These are phyloP conservation scores for Dimargaris verticillata DNA, from an alignment of 192 early-diverging fungal species.

Conservation along the genomic window DNA sequence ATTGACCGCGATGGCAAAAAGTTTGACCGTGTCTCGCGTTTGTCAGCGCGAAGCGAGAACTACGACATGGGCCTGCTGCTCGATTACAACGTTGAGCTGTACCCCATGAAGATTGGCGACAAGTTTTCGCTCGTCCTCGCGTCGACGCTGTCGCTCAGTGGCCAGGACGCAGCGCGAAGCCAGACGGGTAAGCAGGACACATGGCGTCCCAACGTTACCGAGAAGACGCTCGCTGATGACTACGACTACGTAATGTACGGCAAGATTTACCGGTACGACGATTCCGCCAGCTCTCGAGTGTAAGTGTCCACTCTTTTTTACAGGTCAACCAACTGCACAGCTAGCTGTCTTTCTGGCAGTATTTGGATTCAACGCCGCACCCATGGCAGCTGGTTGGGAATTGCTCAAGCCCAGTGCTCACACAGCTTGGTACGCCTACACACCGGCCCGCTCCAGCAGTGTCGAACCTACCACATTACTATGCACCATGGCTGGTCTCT, in stretches of 20 bases:
- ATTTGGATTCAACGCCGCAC: background rate
- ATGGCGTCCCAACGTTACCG: constrained; percentile 44
- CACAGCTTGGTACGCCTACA: background rate
- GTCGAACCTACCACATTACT: background rate
- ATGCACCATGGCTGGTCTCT: background rate
- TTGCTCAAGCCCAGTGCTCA: background rate
- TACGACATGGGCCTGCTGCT: constrained; percentile 80
- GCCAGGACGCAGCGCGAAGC: constrained; percentile 13
- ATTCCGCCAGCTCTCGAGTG: constrained; percentile 49
- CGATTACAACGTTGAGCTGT: constrained; percentile 92
- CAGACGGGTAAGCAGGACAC: constrained; percentile 32
- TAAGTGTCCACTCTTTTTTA: constrained; percentile 24
- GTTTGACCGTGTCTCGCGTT: constrained; percentile 88
- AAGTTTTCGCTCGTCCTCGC: constrained; percentile 73
- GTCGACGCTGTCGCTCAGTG: constrained; percentile 44
- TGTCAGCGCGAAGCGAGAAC: constrained; percentile 64
- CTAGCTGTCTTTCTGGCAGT: background rate
- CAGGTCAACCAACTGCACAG: background rate
- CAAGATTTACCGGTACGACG: constrained; percentile 89
- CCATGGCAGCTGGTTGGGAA: background rate
- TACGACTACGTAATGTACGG: constrained; percentile 99
- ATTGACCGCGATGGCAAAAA: constrained; percentile 79
- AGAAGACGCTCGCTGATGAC: constrained; percentile 72
- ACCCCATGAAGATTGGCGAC: constrained; percentile 68
- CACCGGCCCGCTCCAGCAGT: background rate